Percentiles rank a stretch among this genome's conserved stretches.
Conservation (phyloP, 164 flowering plant species). For the Akebia trifoliata region DNA sequence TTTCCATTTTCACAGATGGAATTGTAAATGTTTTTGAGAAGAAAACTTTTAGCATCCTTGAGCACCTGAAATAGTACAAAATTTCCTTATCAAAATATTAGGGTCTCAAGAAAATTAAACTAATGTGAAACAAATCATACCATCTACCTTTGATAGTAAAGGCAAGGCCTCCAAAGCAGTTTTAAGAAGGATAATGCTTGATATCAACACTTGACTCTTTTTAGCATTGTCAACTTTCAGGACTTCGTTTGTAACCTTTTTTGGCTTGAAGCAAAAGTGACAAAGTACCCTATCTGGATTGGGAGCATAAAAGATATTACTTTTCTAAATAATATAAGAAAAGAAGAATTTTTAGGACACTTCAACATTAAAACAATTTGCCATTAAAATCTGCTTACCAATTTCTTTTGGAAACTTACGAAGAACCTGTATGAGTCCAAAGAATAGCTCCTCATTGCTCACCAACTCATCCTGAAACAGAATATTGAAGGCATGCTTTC, state of each 20-base stretch:
- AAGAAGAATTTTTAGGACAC: not conserved
- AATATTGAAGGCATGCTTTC: not conserved
- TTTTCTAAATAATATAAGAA: not conserved
- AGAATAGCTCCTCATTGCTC: constrained; percentile 95
- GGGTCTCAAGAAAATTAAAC: not conserved
- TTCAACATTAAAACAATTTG: not conserved
- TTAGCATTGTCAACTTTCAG: constrained; percentile 48
- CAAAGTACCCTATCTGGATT: constrained; percentile 89
- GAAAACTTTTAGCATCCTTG: constrained; percentile 83
- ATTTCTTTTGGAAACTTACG: constrained; percentile 98
- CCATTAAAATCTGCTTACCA: constrained; percentile 37
- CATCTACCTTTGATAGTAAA: constrained; percentile 66
- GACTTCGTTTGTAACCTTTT: constrained; percentile 72
- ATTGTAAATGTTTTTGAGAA: constrained; percentile 74
- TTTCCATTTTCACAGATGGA: constrained; percentile 85
- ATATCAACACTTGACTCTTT: constrained; percentile 76
- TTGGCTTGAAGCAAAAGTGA: constrained; percentile 97
- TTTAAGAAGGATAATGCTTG: constrained; percentile 94
- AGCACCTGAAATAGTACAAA: constrained; percentile 53
- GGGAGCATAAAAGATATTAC: constrained; percentile 4
- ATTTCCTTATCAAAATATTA: not conserved
- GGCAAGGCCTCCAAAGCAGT: constrained; percentile 95
- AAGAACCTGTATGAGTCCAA: constrained; percentile 87
- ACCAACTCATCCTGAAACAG: constrained; percentile 84
- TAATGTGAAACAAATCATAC: not conserved